A percentile compares a stretch with the other conserved stretches of the same genome.
Evolutionary conservation across 805 yeast genomes (phyloP).

Genomic region (Brettanomyces nanus): DNA sequence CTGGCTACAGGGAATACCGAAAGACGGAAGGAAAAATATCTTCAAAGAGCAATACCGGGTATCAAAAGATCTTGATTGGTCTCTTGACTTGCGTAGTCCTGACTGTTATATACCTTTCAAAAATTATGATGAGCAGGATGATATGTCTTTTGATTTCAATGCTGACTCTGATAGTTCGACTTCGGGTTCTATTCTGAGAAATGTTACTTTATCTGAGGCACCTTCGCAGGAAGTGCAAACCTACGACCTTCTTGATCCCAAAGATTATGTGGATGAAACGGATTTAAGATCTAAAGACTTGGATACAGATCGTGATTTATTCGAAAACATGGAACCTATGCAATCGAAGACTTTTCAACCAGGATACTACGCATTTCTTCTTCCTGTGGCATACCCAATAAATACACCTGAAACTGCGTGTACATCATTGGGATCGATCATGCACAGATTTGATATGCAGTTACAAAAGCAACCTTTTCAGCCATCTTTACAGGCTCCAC

Average conservation of each 20-base stretch:
- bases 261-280: slow-evolving; percentile 17
- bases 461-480: slow-evolving; percentile 26
- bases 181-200: slow-evolving; percentile 6
- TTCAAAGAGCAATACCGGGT: slow-evolving; percentile 37
- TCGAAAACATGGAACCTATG: slow-evolving; percentile 5
- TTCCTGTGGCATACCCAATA: slow-evolving; percentile 56
- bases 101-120: slow-evolving; percentile 29
- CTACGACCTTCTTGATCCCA: slow-evolving; percentile 17
- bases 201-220: slow-evolving; percentile 13
- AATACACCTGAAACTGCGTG: slow-evolving; percentile 54
- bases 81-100: slow-evolving; percentile 32
- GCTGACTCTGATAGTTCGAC: slow-evolving; percentile 6
- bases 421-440: slow-evolving; percentile 42
- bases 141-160: neutral
- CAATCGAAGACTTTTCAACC: slow-evolving; percentile 32
- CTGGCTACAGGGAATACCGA: slow-evolving; percentile 31
- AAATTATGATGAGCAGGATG: slow-evolving; percentile 6
- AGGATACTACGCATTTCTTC: slow-evolving; percentile 61
- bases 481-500: slow-evolving; percentile 25
- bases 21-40: slow-evolving; percentile 29
- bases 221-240: slow-evolving; percentile 21
- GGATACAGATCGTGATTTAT: slow-evolving; percentile 12
- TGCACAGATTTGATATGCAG: slow-evolving; percentile 34
- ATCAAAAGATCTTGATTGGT: slow-evolving; percentile 34
- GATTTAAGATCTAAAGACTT: slow-evolving; percentile 10